phyloP scores from a whole-genome alignment of 148 eudicot species.

The Salicornia ramosissima region DNA sequence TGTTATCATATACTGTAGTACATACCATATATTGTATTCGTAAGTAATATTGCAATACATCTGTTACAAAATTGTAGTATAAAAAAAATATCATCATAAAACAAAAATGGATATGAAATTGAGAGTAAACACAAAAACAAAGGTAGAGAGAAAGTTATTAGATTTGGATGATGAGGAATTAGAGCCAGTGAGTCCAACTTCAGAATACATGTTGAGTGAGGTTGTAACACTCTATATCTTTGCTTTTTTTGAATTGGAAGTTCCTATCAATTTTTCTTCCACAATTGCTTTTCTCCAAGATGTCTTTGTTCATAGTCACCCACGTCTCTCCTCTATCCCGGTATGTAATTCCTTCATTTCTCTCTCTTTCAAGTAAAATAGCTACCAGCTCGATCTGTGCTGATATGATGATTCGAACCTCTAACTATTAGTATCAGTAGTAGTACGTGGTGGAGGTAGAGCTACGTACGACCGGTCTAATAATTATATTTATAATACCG shows the following conservation, averaged over 20 bases:
- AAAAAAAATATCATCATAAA: no score
- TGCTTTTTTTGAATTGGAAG: background rate
- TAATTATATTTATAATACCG: no score
- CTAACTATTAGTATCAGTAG: no score
- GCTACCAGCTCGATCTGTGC: no score
- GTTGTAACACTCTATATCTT: background rate
- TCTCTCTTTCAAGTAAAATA: no score
- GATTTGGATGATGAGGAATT: background rate
- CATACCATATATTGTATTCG: no score
- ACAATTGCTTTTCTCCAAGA: background rate
- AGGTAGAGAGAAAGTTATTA: background rate
- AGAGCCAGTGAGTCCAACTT: background rate
- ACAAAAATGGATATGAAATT: background rate
- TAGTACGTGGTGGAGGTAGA: no score
- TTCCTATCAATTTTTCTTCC: background rate
- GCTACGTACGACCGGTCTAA: no score
- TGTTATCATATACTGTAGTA: no score
- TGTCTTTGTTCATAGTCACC: background rate
- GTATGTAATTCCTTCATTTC: background rate
- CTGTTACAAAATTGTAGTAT: no score
- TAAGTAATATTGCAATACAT: no score
- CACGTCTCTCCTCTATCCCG: background rate
- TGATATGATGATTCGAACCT: no score
- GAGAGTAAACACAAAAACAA: background rate
- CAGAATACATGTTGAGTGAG: background rate